Conservation (phyloP, 129 eudicot genomes). For the Centella asiatica region DNA sequence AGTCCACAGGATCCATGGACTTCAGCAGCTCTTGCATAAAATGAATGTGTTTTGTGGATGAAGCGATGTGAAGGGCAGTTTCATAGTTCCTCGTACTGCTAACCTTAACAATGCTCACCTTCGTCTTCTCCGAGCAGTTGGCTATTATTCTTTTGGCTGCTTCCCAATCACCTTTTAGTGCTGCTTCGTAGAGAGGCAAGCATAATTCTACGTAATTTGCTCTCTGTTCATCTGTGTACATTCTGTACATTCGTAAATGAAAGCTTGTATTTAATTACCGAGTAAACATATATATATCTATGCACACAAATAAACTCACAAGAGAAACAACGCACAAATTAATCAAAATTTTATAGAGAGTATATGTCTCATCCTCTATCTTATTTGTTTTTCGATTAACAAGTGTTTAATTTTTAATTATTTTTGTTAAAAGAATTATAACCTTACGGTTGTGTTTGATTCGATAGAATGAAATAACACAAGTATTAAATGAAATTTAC, state of each 20-base stretch:
- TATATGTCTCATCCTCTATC: no score
- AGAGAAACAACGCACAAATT: no score
- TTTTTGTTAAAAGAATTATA: no score
- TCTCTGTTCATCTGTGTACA: slow-evolving; percentile 4
- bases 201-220: slow-evolving; percentile 1
- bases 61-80: slow-evolving; percentile 7
- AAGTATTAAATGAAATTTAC: no score
- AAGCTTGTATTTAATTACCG: no score
- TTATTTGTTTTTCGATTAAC: no score
- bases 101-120: slow-evolving; percentile 1
- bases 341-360: no score
- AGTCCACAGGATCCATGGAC: slow-evolving; percentile 3
- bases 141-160: not conserved
- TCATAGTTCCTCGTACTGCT: slow-evolving; percentile 4
- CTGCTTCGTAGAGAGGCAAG: slow-evolving; percentile 4
- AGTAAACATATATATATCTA: no score
- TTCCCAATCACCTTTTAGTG: slow-evolving; percentile 8
- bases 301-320: no score
- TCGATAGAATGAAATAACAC: no score
- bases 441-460: no score
- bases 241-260: not conserved
- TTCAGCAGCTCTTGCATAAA: slow-evolving; percentile 11
- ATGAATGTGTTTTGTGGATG: slow-evolving; percentile 1
- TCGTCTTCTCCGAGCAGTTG: not conserved
- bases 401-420: no score